Evolutionary conservation across 805 yeast species (phyloP), one percentile per base, ranked within the genome.

Genomic region (Phaffomyces antillensis): DNA sequence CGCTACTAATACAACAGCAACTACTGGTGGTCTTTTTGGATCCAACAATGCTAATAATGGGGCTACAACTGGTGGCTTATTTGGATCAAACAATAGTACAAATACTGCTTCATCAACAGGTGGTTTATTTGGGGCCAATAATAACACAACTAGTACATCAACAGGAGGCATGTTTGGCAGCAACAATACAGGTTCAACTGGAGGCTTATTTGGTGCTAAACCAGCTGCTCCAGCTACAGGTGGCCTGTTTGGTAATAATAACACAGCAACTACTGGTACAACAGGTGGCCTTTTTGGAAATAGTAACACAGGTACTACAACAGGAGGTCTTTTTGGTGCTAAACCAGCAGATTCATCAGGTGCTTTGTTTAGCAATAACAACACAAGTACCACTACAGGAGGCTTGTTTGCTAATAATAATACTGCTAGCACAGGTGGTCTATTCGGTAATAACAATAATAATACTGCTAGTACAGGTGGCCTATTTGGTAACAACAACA

Each of bases 11-110:
- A 39, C 47, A 40, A 40, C 60, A 5, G 15, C 41, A 4, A 13
- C 56, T 36, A 40, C 53, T 16, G 65, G 66, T n/a, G 67, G 67
- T 2, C 42, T 63, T 5, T 66, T 66, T 50, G 68, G 68, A 7
- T 28, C 30, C 10, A 28, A 28, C 13, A 28, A 11, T 28, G 11
- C 12, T 61, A 66, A 18, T 26, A 15, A 34, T 13, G 6, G 33
- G 20, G 7, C 34, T 10, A 28, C 61, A 0, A 39, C 60, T 4
- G 64, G 65, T 18, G 68, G 69, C 9, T 47, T 66, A 13, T 66
- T 67, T 48, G 68, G 68, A 7, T 17, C 36, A 13, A 40, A 20
- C 50, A 46, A 45, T 17, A 24, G 46, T 25, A 30, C 46, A 37
- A 18, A 42, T 39, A 23, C 25, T 58, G n/a, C 37, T 53, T 7